These are phyloP conservation scores for Hepatocystis sp. DNA, from an alignment of 169 alveolate genomes.

Conservation along the genomic window DNA sequence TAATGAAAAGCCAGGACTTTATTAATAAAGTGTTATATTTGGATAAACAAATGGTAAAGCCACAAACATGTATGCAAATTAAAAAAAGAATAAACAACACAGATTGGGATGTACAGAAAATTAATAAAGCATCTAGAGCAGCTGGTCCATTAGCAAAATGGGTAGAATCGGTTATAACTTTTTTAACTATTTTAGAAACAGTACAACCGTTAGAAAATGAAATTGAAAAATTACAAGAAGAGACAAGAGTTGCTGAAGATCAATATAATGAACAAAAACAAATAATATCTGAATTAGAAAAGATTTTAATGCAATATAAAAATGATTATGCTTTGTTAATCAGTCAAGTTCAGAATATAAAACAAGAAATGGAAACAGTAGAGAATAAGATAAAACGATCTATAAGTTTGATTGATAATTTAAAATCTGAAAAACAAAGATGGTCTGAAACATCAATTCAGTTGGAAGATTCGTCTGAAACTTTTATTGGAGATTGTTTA, in stretches of 20 bases:
- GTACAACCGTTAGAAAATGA: constrained; percentile 97
- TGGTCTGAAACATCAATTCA: constrained; percentile 92
- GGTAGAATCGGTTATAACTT: constrained; percentile 93
- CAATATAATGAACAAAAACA: constrained; percentile 88
- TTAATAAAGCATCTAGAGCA: constrained; percentile 96
- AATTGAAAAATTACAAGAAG: constrained; percentile 91
- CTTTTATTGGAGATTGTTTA: constrained; percentile 95
- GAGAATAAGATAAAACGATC: constrained; percentile 94
- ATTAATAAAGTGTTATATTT: constrained; percentile 91
- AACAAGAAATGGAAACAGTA: constrained; percentile 94
- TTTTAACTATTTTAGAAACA: constrained; percentile 91
- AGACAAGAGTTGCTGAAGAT: constrained; percentile 90
- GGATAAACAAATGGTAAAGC: constrained; percentile 88
- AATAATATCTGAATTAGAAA: constrained; percentile 86
- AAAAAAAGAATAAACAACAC: constrained; percentile 84
- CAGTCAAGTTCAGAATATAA: constrained; percentile 93
- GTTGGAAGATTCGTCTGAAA: constrained; percentile 76
- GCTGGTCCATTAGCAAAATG: constrained; percentile 98
- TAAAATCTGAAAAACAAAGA: constrained; percentile 93
- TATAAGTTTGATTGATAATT: constrained; percentile 87
- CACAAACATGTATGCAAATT: constrained; percentile 83
- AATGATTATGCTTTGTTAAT: constrained; percentile 95
- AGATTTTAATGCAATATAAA: constrained; percentile 92
- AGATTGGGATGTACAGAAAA: constrained; percentile 96
- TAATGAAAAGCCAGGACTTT: constrained; percentile 92